These are phyloP conservation scores for Golubevia sp. DNA, from an alignment of 1,284 basidiomycete genomes.

Conservation along the genomic window DNA sequence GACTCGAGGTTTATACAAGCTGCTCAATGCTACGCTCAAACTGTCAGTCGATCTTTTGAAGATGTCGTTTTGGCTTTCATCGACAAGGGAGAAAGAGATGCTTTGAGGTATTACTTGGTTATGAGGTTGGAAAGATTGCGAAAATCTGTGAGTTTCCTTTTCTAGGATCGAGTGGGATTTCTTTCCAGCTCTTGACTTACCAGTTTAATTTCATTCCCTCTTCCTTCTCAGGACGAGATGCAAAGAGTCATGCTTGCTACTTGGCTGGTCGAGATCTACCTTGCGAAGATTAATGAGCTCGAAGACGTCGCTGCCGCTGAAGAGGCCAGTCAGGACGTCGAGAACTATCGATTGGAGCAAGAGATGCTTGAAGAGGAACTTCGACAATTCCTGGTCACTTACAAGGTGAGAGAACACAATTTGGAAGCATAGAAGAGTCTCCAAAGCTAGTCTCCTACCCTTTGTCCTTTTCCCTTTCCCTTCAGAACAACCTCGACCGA, in stretches of 20 bases:
- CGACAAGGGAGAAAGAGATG: conserved; percentile 88
- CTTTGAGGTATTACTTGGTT: conserved; percentile 85
- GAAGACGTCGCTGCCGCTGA: conserved; percentile 81
- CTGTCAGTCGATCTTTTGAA: conserved; percentile 77
- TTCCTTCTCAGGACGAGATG: conserved; percentile 73
- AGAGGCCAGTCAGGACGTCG: conserved; percentile 80
- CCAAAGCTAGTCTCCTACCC: neutral
- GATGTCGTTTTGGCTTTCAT: conserved; percentile 89
- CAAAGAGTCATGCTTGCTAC: conserved; percentile 98
- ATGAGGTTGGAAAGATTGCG: conserved; percentile 80
- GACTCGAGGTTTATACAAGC: conserved; percentile 85
- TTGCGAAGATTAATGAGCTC: conserved; percentile 92
- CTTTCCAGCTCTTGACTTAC: neutral
- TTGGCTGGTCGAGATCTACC: conserved; percentile 96
- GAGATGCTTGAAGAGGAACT: conserved; percentile 89
- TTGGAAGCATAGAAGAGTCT: neutral
- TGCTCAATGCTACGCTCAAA: conserved; percentile 80
- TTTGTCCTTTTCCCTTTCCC: conserved; percentile 10
- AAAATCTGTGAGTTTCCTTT: conserved; percentile 70
- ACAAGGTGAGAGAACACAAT: conserved; percentile 76
- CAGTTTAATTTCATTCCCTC: neutral
- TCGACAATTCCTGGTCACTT: conserved; percentile 85
- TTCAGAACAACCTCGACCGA: conserved; percentile 78
- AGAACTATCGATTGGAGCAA: conserved; percentile 81
- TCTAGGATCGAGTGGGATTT: neutral